phyloP scores from a whole-genome alignment of 106 monocot species.

The Alisma plantagoaquatica region DNA sequence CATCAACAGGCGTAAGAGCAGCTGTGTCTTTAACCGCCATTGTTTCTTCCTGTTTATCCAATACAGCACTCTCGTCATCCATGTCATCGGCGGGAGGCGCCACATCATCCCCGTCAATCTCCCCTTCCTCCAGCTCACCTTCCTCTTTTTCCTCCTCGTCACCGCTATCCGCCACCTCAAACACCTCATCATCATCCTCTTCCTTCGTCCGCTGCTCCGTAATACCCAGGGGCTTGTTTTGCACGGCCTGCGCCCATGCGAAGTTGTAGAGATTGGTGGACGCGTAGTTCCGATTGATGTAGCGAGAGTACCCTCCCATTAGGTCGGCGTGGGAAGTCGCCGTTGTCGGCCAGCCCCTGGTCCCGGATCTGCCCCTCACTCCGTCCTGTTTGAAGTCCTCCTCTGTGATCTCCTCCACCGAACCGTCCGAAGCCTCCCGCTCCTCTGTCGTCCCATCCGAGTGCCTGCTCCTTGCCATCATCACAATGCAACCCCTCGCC shows the following conservation, averaged over 20 bases:
- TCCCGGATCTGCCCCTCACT: background rate
- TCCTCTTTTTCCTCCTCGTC: constrained; percentile 66
- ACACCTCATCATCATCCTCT: constrained; percentile 1
- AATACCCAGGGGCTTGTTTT: constrained; percentile 65
- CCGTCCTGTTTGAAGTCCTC: constrained; percentile 39
- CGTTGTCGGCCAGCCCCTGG: constrained; percentile 1
- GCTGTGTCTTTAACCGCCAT: no score
- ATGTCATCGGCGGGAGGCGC: constrained; percentile 9
- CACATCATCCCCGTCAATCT: constrained; percentile 55
- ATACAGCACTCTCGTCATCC: no score
- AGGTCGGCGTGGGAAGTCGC: background rate
- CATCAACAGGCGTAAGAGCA: no score
- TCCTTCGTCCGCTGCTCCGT: background rate
- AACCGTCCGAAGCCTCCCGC: constrained; percentile 30
- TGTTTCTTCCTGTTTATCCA: no score
- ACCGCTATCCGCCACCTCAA: constrained; percentile 15
- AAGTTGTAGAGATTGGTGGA: constrained; percentile 49
- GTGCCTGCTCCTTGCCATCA: constrained; percentile 17
- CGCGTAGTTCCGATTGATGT: background rate
- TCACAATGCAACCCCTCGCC: constrained; percentile 7
- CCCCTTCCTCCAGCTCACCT: constrained; percentile 89
- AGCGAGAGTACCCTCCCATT: no score
- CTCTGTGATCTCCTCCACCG: constrained; percentile 46
- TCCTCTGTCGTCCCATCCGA: constrained; percentile 6
- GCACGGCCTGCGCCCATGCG: constrained; percentile 94